Percentiles rank a stretch among this genome's conserved stretches.
Conservation (phyloP, 2,329 filamentous ascomycete species). For the Ustulina deusta region DNA sequence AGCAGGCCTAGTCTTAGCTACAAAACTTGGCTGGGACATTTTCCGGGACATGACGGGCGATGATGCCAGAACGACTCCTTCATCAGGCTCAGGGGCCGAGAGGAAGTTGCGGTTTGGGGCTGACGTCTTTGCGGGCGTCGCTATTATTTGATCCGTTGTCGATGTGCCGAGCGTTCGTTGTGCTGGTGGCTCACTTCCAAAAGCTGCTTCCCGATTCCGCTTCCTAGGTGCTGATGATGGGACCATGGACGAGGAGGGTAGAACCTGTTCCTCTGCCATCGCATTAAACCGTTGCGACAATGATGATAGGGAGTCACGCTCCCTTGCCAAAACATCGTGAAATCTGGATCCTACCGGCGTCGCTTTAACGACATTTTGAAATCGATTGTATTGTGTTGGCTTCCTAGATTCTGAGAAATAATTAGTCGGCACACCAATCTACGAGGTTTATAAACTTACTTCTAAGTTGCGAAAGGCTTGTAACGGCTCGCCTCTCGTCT, state of each 20-base stretch:
- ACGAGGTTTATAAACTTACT: conserved; percentile 57
- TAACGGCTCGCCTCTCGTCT: conserved; percentile 69
- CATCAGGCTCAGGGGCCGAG: conserved; percentile 42
- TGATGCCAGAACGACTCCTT: conserved; percentile 48
- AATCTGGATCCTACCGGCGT: conserved; percentile 68
- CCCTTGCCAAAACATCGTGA: conserved; percentile 59
- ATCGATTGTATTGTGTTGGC: conserved; percentile 55
- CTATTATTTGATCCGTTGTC: conserved; percentile 37
- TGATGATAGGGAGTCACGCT: conserved; percentile 46
- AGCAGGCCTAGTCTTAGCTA: conserved; percentile 30
- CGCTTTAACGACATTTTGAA: conserved; percentile 65
- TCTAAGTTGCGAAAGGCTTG: conserved; percentile 58
- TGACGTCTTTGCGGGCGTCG: conserved; percentile 45
- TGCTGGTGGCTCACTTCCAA: conserved; percentile 51
- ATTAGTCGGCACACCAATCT: conserved; percentile 48
- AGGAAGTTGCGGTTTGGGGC: conserved; percentile 39
- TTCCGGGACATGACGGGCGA: conserved; percentile 49
- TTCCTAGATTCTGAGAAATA: conserved; percentile 63
- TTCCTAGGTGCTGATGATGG: conserved; percentile 57
- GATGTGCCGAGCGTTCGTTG: conserved; percentile 44
- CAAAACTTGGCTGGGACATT: conserved; percentile 39
- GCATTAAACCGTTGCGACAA: conserved; percentile 40
- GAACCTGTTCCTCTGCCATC: conserved; percentile 46
- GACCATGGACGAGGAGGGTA: conserved; percentile 55
- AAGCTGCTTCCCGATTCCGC: conserved; percentile 50